These are phyloP conservation scores for Guillardia theta DNA, from an alignment of 78 protist genomes.

Conservation along the genomic window DNA sequence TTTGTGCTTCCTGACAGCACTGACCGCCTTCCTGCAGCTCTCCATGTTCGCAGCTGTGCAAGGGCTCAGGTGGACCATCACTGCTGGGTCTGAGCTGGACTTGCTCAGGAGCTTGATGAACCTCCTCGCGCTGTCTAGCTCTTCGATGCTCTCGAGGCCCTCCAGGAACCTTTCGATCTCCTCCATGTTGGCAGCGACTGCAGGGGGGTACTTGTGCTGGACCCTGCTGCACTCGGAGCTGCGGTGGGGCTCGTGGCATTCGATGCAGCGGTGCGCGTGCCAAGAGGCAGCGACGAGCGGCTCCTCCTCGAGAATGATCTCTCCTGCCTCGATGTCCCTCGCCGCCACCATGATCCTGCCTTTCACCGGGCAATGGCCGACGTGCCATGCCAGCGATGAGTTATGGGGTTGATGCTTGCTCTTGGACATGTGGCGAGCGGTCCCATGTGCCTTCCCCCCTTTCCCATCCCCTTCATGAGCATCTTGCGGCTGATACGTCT, in stretches of 20 bases:
- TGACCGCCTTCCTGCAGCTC: background rate
- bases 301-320: background rate
- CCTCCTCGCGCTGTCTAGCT: background rate
- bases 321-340: background rate
- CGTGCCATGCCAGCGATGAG: background rate
- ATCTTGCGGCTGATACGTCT: too few species aligned
- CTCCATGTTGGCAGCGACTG: background rate
- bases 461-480: too few species aligned
- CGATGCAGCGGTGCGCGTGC: constrained; percentile 36
- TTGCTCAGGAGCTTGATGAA: background rate
- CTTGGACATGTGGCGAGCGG: too few species aligned
- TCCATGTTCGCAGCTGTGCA: background rate
- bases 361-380: background rate
- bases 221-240: background rate
- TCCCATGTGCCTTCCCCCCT: too few species aligned
- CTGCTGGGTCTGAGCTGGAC: background rate
- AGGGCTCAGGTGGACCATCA: background rate
- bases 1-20: background rate
- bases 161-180: background rate
- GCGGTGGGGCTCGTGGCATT: constrained; percentile 6
- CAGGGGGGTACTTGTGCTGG: background rate
- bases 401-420: background rate
- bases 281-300: constrained; percentile 29
- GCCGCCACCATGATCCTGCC: constrained; percentile 7
- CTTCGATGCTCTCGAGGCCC: background rate